Conservation (phyloP, 805 yeast species). For the Danielia reshetovae region DNA sequence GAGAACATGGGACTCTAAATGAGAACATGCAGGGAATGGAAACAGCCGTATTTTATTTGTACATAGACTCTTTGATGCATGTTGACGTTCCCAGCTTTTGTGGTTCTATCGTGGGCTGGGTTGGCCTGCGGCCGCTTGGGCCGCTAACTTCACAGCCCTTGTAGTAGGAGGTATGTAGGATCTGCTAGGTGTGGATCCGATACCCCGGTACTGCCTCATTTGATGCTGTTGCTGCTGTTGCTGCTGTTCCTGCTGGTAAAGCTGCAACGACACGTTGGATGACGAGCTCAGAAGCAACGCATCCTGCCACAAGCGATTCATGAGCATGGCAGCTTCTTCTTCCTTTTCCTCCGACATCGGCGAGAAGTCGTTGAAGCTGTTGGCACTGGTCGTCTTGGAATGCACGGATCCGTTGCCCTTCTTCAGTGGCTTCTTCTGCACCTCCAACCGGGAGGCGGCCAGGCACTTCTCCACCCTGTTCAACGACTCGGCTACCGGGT, state of each 20-base stretch:
- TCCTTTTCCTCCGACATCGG: slow-evolving; percentile 30
- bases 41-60: background rate
- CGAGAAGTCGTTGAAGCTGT: slow-evolving; percentile 32
- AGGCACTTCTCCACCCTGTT: slow-evolving; percentile 39
- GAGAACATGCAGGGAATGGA: too few species aligned
- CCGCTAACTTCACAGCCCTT: slow-evolving; percentile 32
- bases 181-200: slow-evolving; percentile 17
- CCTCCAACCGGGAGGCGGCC: slow-evolving; percentile 19
- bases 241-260: slow-evolving; percentile 10
- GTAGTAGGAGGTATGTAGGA: slow-evolving; percentile 31
- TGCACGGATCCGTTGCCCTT: slow-evolving; percentile 10
- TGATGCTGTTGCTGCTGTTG: slow-evolving; percentile 11
- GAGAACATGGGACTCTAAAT: too few species aligned
- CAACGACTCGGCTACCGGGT: slow-evolving; percentile 66
- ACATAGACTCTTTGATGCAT: slow-evolving; percentile 1
- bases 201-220: slow-evolving; percentile 1
- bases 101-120: too few species aligned
- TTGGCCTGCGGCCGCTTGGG: slow-evolving; percentile 9
- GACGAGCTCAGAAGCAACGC: slow-evolving; percentile 24
- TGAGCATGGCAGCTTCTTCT: slow-evolving; percentile 20
- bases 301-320: slow-evolving; percentile 39
- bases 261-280: slow-evolving; percentile 6
- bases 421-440: slow-evolving; percentile 20
- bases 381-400: slow-evolving; percentile 16
- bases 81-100: background rate